Evolutionary conservation across 2,329 filamentous ascomycete genomes (phyloP), one percentile per base, ranked within the genome.

Genomic region (Lizonia empirigonia): DNA sequence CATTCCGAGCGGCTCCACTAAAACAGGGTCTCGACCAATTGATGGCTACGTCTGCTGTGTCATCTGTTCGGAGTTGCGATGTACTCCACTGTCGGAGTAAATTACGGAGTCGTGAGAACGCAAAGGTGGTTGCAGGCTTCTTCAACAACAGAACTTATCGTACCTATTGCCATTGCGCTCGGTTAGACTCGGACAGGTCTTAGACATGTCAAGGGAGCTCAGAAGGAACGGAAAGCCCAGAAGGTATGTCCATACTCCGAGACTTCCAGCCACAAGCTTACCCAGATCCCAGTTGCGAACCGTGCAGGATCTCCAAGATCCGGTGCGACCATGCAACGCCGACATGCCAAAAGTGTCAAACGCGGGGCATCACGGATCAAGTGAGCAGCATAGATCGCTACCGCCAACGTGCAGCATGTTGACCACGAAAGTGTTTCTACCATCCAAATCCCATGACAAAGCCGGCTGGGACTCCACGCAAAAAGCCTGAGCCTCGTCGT

Each of bases 381-480:
- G 67, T 70, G 34, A 61, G 65, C 42, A 46, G 29, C 20, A 36
- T n/a, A 18, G 10, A 3, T 13, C 7, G 27, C 13, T 35, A 18
- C 32, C 16, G 24, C 29, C 8, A 5, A 4, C 12, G 4, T 19
- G 20, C 33, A 44, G 7, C 10, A 19, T 38, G 42, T 52, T 52
- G 49, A 52, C 49, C 30, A 29, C 7, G 10, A 26, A 44, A 72
- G 64, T 73, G 70, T 53, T 72, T 68, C 51, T 72, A 70, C 33
- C 70, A 73, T 53, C 69, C 69, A 10, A 67, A 65, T 24, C 69
- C 70, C 3, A 71, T 73, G 70, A 73, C 69, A 34, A 70, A 69
- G 52, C 68, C 70, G 2, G 61, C 64, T 15, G 69, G 69, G 6
- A 69, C 68, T 7, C 68, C 69, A 40, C 67, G 69, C n/a, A 71